phyloP scores from a whole-genome alignment of 441 rosid species.

The Rhodomyrtus psidioides region DNA sequence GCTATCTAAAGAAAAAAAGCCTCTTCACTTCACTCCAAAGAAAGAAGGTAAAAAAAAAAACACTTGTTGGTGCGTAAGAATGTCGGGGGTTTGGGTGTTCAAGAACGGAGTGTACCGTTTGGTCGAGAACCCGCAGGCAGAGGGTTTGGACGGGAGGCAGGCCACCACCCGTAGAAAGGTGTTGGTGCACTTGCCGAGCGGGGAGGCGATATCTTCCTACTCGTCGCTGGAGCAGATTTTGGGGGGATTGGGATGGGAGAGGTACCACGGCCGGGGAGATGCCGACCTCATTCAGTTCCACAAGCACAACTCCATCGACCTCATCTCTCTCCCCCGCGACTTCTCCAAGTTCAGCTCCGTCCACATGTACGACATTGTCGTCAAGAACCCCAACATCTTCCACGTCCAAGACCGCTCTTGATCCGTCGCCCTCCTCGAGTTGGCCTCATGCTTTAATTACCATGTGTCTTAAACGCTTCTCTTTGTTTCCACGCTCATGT shows the following conservation, averaged over 20 bases:
- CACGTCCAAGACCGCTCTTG: conserved; percentile 1
- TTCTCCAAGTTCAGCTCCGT: conserved; percentile 8
- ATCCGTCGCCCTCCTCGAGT: background rate
- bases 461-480: background rate
- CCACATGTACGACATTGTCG: conserved; percentile 10
- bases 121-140: background rate
- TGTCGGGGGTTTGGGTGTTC: conserved; percentile 12
- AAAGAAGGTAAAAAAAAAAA: background rate
- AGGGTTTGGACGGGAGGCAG: background rate
- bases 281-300: conserved; percentile 3
- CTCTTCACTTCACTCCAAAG: background rate
- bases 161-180: background rate
- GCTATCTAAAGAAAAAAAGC: background rate
- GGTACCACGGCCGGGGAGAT: background rate
- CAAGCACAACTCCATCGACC: conserved; percentile 8
- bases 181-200: conserved; percentile 4
- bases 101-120: background rate
- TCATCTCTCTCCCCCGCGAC: conserved; percentile 5
- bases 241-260: conserved; percentile 2
- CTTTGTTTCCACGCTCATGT: background rate
- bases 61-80: background rate
- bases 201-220: conserved; percentile 5
- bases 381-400: conserved; percentile 8
- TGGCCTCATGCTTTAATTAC: background rate
- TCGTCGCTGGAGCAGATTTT: background rate